Percentiles rank a stretch among this genome's conserved stretches.
Conservation (phyloP, 2,329 filamentous ascomycete genomes). For the Penicillium sp. region DNA sequence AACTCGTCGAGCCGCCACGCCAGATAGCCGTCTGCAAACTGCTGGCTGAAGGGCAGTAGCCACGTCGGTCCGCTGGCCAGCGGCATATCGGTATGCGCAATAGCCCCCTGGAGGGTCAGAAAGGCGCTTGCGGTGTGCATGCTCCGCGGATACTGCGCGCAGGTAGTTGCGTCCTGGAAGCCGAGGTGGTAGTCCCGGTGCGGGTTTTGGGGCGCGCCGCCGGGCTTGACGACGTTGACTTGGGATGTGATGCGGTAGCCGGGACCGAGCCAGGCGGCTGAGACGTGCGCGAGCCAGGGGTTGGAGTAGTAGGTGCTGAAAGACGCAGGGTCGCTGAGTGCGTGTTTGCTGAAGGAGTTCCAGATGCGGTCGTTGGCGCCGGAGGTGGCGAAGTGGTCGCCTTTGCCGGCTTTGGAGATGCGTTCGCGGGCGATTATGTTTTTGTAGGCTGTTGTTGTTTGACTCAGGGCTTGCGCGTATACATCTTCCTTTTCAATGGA, state of each 20-base stretch:
- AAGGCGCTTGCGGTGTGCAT: slow-evolving; percentile 55
- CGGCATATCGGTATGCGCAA: slow-evolving; percentile 61
- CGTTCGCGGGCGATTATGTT: slow-evolving; percentile 48
- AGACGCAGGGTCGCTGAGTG: slow-evolving; percentile 45
- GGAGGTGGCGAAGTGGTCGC: slow-evolving; percentile 59
- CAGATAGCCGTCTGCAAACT: slow-evolving; percentile 55
- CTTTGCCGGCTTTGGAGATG: slow-evolving; percentile 33
- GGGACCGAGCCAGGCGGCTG: slow-evolving; percentile 57
- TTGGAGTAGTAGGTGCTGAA: slow-evolving; percentile 57
- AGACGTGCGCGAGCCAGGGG: slow-evolving; percentile 52
- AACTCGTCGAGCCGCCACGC: slow-evolving; percentile 55
- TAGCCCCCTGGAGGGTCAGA: slow-evolving; percentile 60
- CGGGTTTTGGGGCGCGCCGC: slow-evolving; percentile 53
- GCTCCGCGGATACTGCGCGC: slow-evolving; percentile 47
- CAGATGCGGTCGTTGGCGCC: slow-evolving; percentile 60
- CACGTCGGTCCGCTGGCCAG: slow-evolving; percentile 57
- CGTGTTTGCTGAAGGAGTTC: slow-evolving; percentile 64
- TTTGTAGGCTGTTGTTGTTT: slow-evolving; percentile 47
- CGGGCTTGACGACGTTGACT: slow-evolving; percentile 60
- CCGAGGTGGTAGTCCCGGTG: slow-evolving; percentile 64
- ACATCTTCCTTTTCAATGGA: neutral
- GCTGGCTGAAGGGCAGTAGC: slow-evolving; percentile 59
- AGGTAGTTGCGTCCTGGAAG: slow-evolving; percentile 52
- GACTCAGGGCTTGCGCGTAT: slow-evolving; percentile 33
- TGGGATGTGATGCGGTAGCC: slow-evolving; percentile 59